Evolutionary conservation across 2,329 filamentous ascomycete genomes (phyloP).

Genomic region (Verruconis gallopava): DNA sequence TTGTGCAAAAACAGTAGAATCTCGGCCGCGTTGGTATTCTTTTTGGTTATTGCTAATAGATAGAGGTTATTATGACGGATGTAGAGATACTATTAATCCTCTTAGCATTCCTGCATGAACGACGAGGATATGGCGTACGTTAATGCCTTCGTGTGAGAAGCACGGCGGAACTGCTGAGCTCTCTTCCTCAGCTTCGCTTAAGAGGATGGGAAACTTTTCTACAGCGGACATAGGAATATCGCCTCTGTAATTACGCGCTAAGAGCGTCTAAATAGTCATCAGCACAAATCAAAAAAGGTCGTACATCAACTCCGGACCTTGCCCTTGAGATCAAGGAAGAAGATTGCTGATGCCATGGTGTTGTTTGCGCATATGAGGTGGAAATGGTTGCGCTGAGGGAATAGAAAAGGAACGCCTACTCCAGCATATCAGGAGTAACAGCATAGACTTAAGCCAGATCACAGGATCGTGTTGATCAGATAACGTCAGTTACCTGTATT

Average conservation of each 20-base stretch:
- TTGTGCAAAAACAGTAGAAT: constrained; percentile 97
- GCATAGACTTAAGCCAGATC: not conserved
- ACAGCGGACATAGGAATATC: constrained; percentile 99
- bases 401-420: not conserved
- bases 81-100: constrained; percentile 67
- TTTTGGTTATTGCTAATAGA: constrained; percentile 92
- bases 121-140: constrained; percentile 43
- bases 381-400: not conserved
- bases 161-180: constrained; percentile 93
- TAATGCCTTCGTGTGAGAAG: constrained; percentile 97
- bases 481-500: not conserved
- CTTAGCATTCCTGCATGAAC: not conserved
- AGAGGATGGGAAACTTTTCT: constrained; percentile 90
- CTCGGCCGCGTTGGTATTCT: constrained; percentile 97
- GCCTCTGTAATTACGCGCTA: constrained; percentile 95
- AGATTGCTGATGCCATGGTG: constrained; percentile 86
- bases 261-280: constrained; percentile 60
- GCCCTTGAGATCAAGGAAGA: constrained; percentile 99
- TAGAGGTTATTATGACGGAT: constrained; percentile 99
- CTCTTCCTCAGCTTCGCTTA: constrained; percentile 98
- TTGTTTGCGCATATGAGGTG: not conserved
- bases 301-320: constrained; percentile 50
- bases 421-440: not conserved
- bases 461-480: not conserved
- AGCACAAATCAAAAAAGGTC: constrained; percentile 17